Evolutionary conservation across 345 rosid genomes (phyloP).

Genomic region (Gossypium longicalyx): DNA sequence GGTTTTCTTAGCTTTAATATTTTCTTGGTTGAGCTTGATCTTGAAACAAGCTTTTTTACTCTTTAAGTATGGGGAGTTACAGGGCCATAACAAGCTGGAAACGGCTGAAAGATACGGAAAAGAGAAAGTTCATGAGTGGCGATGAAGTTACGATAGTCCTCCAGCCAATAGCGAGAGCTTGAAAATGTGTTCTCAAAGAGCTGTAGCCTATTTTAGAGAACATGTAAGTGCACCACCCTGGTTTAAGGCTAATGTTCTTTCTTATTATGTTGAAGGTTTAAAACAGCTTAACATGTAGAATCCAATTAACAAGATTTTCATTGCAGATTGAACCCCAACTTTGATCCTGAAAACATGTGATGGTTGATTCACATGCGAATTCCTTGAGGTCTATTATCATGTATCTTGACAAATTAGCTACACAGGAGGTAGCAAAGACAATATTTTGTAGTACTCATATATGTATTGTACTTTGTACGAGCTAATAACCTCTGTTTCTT

Average conservation of each 20-base stretch:
- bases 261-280: background rate
- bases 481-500: background rate
- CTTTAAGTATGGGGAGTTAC: slow-evolving; percentile 38
- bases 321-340: slow-evolving; percentile 68
- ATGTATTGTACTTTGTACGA: background rate
- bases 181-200: background rate
- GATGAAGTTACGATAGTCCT: slow-evolving; percentile 83
- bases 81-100: slow-evolving; percentile 90
- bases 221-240: background rate
- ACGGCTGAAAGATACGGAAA: slow-evolving; percentile 88
- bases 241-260: background rate
- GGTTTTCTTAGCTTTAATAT: background rate
- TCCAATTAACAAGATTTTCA: background rate
- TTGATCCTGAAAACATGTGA: slow-evolving; percentile 48
- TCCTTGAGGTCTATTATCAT: slow-evolving; percentile 63
- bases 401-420: slow-evolving; percentile 67
- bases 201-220: background rate
- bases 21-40: background rate
- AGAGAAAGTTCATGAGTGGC: slow-evolving; percentile 91
- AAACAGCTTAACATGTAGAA: background rate
- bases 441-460: background rate
- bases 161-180: slow-evolving; percentile 40
- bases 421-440: slow-evolving; percentile 46
- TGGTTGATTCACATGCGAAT: slow-evolving; percentile 74
- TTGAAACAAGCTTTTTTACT: background rate